Percentiles rank a stretch among this genome's conserved stretches.
Conservation (phyloP, 495 filamentous ascomycete species). For the Neurospora sp. region DNA sequence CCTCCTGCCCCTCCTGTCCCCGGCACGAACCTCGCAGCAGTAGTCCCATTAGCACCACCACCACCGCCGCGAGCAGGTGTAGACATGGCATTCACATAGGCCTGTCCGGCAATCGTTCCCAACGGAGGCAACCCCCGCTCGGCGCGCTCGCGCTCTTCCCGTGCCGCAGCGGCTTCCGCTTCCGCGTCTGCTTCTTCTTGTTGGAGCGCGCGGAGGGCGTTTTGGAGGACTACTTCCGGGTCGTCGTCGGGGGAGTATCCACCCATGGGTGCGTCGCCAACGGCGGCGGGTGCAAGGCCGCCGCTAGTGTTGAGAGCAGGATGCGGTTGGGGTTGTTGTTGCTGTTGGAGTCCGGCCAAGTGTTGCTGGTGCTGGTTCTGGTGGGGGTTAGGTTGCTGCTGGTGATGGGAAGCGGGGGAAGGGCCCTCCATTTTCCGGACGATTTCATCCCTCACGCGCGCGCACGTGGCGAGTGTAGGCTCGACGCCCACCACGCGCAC, state of each 20-base stretch:
- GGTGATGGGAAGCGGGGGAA: neutral
- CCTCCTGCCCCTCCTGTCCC: too few relatives aligned
- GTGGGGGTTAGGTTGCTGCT: constrained; percentile 12
- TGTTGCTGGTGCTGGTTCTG: constrained; percentile 8
- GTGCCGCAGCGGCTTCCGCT: constrained; percentile 30
- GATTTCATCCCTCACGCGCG: constrained; percentile 40
- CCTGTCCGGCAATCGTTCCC: constrained; percentile 17
- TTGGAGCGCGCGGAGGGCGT: constrained; percentile 36
- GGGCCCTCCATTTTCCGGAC: constrained; percentile 32
- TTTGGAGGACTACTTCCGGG: constrained; percentile 39
- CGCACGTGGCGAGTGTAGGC: constrained; percentile 34
- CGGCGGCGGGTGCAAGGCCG: neutral
- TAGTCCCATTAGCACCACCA: neutral
- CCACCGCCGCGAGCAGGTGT: constrained; percentile 6
- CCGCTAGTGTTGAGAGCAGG: neutral
- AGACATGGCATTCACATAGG: constrained; percentile 19
- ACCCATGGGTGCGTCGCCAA: constrained; percentile 11
- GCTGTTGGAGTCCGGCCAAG: neutral
- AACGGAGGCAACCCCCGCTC: constrained; percentile 33
- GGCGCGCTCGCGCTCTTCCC: constrained; percentile 34
- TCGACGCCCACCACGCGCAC: constrained; percentile 38
- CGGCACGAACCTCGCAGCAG: constrained; percentile 9
- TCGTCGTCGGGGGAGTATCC: constrained; percentile 29
- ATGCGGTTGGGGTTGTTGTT: neutral
- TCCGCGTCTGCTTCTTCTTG: constrained; percentile 41